A percentile compares a stretch with the other conserved stretches of the same genome.
These are phyloP conservation scores for Saturnispora saitoi DNA, from an alignment of 805 yeast genomes.

Conservation along the genomic window DNA sequence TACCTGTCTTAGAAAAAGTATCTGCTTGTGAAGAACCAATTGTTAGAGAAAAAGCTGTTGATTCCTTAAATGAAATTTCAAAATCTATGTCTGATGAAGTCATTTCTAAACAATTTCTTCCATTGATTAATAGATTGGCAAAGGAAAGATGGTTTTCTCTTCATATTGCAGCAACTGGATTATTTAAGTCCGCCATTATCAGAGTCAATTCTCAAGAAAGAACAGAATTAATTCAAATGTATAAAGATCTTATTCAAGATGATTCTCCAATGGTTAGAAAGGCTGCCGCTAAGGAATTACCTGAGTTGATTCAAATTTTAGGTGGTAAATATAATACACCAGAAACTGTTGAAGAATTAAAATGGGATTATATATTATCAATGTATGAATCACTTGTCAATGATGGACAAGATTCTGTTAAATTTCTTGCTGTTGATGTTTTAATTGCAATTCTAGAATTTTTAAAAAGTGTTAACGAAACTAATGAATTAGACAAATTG, in stretches of 20 bases:
- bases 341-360: constrained; percentile 45
- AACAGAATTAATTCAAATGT: constrained; percentile 55
- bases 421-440: constrained; percentile 81
- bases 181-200: constrained; percentile 61
- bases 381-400: constrained; percentile 72
- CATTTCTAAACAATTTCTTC: constrained; percentile 57
- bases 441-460: constrained; percentile 72
- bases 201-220: constrained; percentile 49
- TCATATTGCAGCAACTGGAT: constrained; percentile 85
- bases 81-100: constrained; percentile 54
- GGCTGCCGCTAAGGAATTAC: constrained; percentile 82
- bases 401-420: constrained; percentile 93
- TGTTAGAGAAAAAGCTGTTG: constrained; percentile 91
- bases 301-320: constrained; percentile 58
- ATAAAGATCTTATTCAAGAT: constrained; percentile 66
- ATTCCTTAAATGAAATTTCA: constrained; percentile 67
- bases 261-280: constrained; percentile 98
- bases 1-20: constrained; percentile 70
- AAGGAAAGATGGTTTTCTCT: constrained; percentile 92
- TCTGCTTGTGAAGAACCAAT: constrained; percentile 94
- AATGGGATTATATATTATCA: constrained; percentile 69
- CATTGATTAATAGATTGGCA: constrained; percentile 67
- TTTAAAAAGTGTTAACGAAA: constrained; percentile 50
- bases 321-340: constrained; percentile 26
- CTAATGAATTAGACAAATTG: constrained; percentile 52